Evolutionary conservation across 371 early-diverging fungal species (phyloP), one percentile per base, ranked within the genome.

Genomic region (Funneliformis caledonium): DNA sequence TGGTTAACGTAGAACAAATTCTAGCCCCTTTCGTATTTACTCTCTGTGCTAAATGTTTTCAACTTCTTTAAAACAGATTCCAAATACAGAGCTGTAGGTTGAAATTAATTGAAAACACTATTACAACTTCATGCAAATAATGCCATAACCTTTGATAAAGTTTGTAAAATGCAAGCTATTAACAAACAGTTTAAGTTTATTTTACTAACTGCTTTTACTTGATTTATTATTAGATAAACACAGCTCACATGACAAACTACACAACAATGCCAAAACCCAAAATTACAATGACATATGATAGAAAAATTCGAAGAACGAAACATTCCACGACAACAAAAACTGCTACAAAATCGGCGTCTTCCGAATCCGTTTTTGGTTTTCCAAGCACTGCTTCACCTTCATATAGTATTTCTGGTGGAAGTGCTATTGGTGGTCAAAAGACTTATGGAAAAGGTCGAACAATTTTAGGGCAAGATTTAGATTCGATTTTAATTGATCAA

Each of bases 371-470:
- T 16, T 42, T 72, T 22, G 47, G 48, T n/a, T 50, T 31, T 26
- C 22, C 50, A 22, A 48, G 12, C n/a, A 48, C 72, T 6, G 1
- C 50, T n/a, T 16, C 31, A 48, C 48, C 45, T 31, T 48, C 45
- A 11, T 72, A 43, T n/a, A 75, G 60, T 43, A 16, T 59, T 5
- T 4, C 19, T 69, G 33, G 9, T 69, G 69, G 33, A 72, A 76
- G 16, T 56, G 22, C 4, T 56, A 12, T 47, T 11, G 50, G 78
- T 48, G 67, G 22, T 33, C 47, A 43, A 48, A 50, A 48, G n/a
- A 78, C 78, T 26, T 78, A 78, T 22, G 78, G 78, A 65, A 12
- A 67, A 67, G 43, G 78, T 9, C 64, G 78, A 10, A 78, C 78
- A 14, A 78, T 78, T 65, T 31, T 67, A 22, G 50, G 59, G 1